A percentile compares a stretch with the other conserved stretches of the same genome.
Conservation (phyloP, 2,329 filamentous ascomycete species). For the Verticillium klebahnii region DNA sequence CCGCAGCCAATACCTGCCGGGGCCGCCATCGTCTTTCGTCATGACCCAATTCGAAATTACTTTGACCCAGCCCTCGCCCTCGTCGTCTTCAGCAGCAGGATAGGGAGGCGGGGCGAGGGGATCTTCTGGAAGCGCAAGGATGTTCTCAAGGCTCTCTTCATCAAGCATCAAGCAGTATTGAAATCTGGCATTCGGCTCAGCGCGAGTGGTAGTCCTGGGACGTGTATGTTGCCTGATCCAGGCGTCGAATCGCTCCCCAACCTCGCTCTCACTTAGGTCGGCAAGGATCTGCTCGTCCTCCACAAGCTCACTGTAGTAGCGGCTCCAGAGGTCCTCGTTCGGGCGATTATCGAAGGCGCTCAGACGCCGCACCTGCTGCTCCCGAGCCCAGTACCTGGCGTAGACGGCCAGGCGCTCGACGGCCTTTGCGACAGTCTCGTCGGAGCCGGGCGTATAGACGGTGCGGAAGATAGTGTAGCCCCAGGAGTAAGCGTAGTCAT, state of each 20-base stretch:
- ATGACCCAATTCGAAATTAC: constrained; percentile 10
- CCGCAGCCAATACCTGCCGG: constrained; percentile 12
- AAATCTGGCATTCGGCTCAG: constrained; percentile 11
- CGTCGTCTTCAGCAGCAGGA: constrained; percentile 1
- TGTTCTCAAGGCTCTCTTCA: constrained; percentile 16
- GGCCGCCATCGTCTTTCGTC: constrained; percentile 1
- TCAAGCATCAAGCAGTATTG: constrained; percentile 16
- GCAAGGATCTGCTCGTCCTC: constrained; percentile 12
- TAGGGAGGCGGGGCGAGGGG: neutral
- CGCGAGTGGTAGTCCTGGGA: constrained; percentile 1
- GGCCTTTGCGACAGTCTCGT: constrained; percentile 11
- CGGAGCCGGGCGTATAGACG: constrained; percentile 13
- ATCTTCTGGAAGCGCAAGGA: constrained; percentile 15
- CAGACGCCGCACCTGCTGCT: constrained; percentile 8
- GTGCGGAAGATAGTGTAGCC: constrained; percentile 17
- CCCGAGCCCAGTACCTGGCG: constrained; percentile 7
- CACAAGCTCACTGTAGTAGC: constrained; percentile 15
- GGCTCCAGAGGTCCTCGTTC: constrained; percentile 13
- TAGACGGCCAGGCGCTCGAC: constrained; percentile 13
- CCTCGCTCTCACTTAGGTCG: constrained; percentile 8
- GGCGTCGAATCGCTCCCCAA: constrained; percentile 13
- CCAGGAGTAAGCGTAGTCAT: constrained; percentile 17
- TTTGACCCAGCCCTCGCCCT: constrained; percentile 10
- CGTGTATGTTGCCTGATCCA: constrained; percentile 9
- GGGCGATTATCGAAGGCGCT: constrained; percentile 7